phyloP scores from a whole-genome alignment of 805 yeast genomes.

The Wickerhamiella allomyrinae region DNA sequence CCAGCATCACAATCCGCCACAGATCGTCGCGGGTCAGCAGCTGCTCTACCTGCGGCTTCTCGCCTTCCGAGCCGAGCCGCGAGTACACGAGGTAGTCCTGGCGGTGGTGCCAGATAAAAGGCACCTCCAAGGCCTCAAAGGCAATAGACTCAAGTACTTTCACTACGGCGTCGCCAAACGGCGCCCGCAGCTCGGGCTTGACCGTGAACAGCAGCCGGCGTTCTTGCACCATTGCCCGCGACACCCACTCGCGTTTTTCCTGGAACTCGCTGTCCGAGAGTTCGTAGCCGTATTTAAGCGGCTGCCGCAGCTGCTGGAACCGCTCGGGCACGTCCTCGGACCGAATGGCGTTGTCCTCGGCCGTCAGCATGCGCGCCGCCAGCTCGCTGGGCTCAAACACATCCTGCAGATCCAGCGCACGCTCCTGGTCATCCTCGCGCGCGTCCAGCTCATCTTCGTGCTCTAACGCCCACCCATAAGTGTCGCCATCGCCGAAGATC shows the following conservation, averaged over 20 bases:
- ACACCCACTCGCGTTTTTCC: constrained; percentile 68
- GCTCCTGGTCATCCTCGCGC: constrained; percentile 19
- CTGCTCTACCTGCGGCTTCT: constrained; percentile 14
- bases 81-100: constrained; percentile 63
- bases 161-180: constrained; percentile 53
- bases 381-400: constrained; percentile 92
- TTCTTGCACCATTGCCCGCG: constrained; percentile 45
- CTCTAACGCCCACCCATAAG: constrained; percentile 95
- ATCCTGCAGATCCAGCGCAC: constrained; percentile 51
- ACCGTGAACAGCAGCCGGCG: constrained; percentile 34
- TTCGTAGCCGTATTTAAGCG: constrained; percentile 48
- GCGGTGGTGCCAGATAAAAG: constrained; percentile 89
- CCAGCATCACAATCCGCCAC: constrained; percentile 81
- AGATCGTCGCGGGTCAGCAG: constrained; percentile 58
- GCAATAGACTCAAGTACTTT: constrained; percentile 58
- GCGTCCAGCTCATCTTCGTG: constrained; percentile 50
- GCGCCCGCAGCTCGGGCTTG: constrained; percentile 22
- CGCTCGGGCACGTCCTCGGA: constrained; percentile 85
- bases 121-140: constrained; percentile 75
- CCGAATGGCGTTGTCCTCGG: constrained; percentile 78
- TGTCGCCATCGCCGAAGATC: constrained; percentile 93
- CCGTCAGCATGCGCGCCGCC: constrained; percentile 80
- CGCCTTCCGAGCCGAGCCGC: constrained; percentile 25
- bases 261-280: constrained; percentile 54
- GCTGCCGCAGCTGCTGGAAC: constrained; percentile 60